Evolutionary conservation across 2,329 filamentous ascomycete genomes (phyloP).

Genomic region (Pyricularia grisea): DNA sequence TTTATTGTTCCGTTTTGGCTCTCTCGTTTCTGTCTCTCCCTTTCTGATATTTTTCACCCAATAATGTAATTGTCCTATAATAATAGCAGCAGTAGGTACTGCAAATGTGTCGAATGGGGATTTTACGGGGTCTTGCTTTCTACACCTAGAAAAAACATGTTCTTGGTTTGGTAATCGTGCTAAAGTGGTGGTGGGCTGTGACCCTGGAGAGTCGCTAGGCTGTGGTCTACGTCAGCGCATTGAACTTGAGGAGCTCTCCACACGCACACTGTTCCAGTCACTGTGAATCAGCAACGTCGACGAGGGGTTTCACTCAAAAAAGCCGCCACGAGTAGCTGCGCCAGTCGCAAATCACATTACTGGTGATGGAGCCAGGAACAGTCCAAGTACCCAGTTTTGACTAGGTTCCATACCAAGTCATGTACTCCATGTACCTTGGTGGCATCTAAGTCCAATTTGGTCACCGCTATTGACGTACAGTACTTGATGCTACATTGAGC

Average conservation of each 20-base stretch:
- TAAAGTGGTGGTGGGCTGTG: constrained; percentile 1
- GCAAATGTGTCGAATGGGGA: background rate
- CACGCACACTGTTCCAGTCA: constrained; percentile 1
- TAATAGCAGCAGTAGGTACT: background rate
- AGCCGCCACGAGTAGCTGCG: background rate
- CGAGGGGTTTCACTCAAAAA: background rate
- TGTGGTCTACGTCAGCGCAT: constrained; percentile 10
- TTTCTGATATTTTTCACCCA: background rate
- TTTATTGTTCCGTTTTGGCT: background rate
- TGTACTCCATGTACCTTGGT: background rate
- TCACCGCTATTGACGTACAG: background rate
- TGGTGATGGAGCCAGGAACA: background rate
- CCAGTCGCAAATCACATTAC: background rate
- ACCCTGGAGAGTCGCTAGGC: background rate
- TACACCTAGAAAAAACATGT: background rate
- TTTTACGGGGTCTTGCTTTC: background rate
- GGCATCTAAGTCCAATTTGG: background rate
- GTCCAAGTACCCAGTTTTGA: background rate
- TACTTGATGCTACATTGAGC: background rate
- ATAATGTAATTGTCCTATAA: background rate
- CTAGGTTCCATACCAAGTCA: background rate
- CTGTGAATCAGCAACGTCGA: constrained; percentile 2
- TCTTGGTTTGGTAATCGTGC: background rate
- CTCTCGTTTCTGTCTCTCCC: background rate
- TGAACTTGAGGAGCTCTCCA: constrained; percentile 2